A percentile compares a stretch with the other conserved stretches of the same genome.
Evolutionary conservation across 345 rosid species (phyloP).

Genomic region (Bretschneidera sinensis): DNA sequence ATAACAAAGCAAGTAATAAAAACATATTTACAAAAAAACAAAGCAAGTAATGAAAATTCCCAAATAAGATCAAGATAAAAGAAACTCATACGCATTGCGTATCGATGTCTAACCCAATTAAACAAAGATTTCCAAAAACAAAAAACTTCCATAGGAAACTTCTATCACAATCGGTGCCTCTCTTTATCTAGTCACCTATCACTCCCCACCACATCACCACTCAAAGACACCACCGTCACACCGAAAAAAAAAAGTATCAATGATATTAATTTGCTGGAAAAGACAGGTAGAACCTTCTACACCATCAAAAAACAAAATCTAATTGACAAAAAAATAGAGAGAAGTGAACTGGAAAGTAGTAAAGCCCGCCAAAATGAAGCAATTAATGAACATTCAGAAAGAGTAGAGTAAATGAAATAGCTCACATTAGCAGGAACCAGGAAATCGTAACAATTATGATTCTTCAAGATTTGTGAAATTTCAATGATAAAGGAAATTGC

Average conservation of each 20-base stretch:
- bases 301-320: neutral
- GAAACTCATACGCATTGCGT: too few relatives aligned
- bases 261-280: neutral
- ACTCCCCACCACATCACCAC: neutral
- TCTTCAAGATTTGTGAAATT: neutral
- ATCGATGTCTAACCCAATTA: too few relatives aligned
- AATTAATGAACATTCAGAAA: constrained; percentile 14
- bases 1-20: too few relatives aligned
- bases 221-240: too few relatives aligned
- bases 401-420: constrained; percentile 9
- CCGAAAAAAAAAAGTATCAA: neutral
- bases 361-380: constrained; percentile 5
- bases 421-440: constrained; percentile 5
- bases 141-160: too few relatives aligned
- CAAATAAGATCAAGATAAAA: neutral
- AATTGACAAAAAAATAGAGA: neutral
- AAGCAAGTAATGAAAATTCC: neutral
- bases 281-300: constrained; percentile 7
- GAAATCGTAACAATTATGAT: neutral
- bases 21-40: too few relatives aligned
- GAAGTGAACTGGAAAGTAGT: neutral
- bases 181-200: neutral
- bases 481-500: neutral
- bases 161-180: neutral
- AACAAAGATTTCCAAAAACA: too few relatives aligned